Percentiles rank a stretch among this genome's conserved stretches.
Conservation (phyloP, 2,329 filamentous ascomycete genomes). For the Venturia aucupariae region DNA sequence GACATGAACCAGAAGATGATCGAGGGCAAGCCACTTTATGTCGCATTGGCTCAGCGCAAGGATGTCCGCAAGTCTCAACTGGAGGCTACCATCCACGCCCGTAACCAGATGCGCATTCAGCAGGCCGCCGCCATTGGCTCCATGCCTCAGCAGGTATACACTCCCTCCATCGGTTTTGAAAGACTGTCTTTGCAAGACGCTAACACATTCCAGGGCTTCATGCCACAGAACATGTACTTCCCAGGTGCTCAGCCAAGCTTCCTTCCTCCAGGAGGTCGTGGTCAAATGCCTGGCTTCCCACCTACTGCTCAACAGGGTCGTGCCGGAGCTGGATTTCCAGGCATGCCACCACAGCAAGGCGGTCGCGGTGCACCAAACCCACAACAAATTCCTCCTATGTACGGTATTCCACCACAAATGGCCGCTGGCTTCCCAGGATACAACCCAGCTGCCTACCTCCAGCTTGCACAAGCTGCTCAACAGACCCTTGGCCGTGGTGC, state of each 20-base stretch:
- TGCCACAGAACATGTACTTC: constrained; percentile 89
- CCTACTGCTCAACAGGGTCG: constrained; percentile 71
- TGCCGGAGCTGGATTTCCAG: constrained; percentile 77
- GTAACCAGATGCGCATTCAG: constrained; percentile 97
- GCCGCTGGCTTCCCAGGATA: constrained; percentile 64
- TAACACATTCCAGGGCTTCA: constrained; percentile 51
- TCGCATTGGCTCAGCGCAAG: constrained; percentile 97
- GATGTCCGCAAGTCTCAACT: constrained; percentile 95
- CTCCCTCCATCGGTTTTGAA: not conserved
- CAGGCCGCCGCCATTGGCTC: constrained; percentile 86
- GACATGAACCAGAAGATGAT: constrained; percentile 99
- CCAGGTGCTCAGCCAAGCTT: constrained; percentile 64
- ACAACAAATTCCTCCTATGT: constrained; percentile 80
- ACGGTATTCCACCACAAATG: constrained; percentile 60
- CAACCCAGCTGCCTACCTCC: constrained; percentile 65
- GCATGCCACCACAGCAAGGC: constrained; percentile 68
- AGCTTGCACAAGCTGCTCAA: constrained; percentile 61
- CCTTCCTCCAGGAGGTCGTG: constrained; percentile 48
- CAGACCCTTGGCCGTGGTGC: constrained; percentile 52
- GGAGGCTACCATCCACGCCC: constrained; percentile 97
- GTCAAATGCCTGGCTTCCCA: constrained; percentile 50
- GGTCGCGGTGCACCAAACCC: constrained; percentile 70
- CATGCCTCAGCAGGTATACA: constrained; percentile 57
- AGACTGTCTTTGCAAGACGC: not conserved
- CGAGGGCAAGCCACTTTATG: constrained; percentile 91